Conservation (phyloP, 2,329 filamentous ascomycete genomes). For the Fusarium multiceps region DNA sequence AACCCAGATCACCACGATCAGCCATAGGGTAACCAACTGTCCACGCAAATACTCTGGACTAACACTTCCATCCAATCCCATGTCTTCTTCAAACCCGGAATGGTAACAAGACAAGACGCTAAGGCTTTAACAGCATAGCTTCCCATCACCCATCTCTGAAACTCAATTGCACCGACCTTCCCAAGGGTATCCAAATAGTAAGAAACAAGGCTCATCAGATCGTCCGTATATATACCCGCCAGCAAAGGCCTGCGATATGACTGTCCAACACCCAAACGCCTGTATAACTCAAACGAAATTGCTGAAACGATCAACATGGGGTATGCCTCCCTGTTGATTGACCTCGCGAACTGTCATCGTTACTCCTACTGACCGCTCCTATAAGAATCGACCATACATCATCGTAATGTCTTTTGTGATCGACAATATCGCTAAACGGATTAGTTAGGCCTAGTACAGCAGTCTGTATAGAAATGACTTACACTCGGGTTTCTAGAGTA, state of each 20-base stretch:
- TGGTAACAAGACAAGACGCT: conserved; percentile 11
- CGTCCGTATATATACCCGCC: background rate
- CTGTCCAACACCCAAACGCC: background rate
- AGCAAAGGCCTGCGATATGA: accelerated
- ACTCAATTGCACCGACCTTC: background rate
- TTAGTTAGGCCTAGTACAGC: background rate
- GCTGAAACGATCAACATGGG: background rate
- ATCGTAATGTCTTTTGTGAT: conserved; percentile 8
- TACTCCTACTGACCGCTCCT: conserved; percentile 5
- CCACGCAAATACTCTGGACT: background rate
- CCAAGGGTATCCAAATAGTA: conserved; percentile 1
- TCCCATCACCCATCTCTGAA: background rate
- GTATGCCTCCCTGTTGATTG: background rate
- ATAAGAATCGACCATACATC: conserved; percentile 18
- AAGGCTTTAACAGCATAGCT: conserved; percentile 14
- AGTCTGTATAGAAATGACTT: background rate
- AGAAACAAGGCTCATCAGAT: background rate
- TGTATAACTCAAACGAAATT: background rate
- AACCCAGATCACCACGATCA: background rate
- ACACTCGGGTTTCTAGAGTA: background rate
- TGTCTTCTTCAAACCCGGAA: conserved; percentile 1
- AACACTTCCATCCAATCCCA: conserved; percentile 13
- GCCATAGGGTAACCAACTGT: conserved; percentile 4
- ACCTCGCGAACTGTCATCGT: background rate
- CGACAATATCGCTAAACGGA: conserved; percentile 17